A percentile compares a stretch with the other conserved stretches of the same genome.
These are phyloP conservation scores for Hippophae rhamnoides DNA, from an alignment of 306 rosid species.

Conservation along the genomic window DNA sequence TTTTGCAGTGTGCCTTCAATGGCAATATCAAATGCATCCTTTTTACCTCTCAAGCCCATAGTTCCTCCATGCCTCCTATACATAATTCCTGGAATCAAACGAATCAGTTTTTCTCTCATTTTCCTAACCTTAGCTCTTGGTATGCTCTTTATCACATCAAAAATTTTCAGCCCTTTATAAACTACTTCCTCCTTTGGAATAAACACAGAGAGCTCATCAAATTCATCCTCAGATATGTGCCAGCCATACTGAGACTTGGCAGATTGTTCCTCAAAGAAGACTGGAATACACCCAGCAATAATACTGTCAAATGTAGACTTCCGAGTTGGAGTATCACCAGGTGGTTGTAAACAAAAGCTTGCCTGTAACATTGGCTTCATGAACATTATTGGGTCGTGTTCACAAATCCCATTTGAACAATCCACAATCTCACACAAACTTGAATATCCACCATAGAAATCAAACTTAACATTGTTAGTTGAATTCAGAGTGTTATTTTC, in stretches of 20 bases:
- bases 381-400: constrained; percentile 70
- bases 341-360: constrained; percentile 80
- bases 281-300: constrained; percentile 71
- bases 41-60: constrained; percentile 23
- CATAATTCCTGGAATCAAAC: constrained; percentile 29
- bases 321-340: constrained; percentile 67
- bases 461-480: neutral
- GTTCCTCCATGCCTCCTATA: constrained; percentile 42
- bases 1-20: constrained; percentile 33
- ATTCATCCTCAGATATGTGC: constrained; percentile 57
- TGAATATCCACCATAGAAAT: constrained; percentile 11
- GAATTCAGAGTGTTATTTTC: constrained; percentile 12
- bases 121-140: constrained; percentile 27
- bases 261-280: constrained; percentile 67
- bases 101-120: constrained; percentile 39
- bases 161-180: constrained; percentile 47
- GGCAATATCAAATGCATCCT: constrained; percentile 44
- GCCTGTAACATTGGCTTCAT: constrained; percentile 78
- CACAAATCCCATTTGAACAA: constrained; percentile 74
- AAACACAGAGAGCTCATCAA: constrained; percentile 42
- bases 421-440: constrained; percentile 54
- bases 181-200: constrained; percentile 83
- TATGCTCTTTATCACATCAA: constrained; percentile 53
- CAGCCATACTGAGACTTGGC: constrained; percentile 61
- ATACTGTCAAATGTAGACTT: constrained; percentile 60